phyloP scores from a whole-genome alignment of 257 asterid genomes.

The Euphrasia confusa region DNA sequence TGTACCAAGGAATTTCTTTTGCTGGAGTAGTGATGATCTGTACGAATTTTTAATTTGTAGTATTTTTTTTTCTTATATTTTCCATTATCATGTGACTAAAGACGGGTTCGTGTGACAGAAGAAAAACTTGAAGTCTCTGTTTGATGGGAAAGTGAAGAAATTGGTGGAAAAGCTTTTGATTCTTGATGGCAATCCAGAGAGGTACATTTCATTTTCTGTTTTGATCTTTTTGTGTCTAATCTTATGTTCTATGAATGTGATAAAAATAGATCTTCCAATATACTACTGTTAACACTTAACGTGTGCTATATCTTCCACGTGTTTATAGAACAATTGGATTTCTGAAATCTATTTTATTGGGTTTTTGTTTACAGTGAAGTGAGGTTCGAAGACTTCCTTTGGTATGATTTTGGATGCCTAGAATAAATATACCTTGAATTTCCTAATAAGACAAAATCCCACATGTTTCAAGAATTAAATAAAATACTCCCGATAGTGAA shows the following conservation, averaged over 20 bases:
- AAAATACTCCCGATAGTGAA: constrained; percentile 26
- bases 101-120: constrained; percentile 65
- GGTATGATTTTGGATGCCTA: constrained; percentile 42
- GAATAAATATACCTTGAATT: constrained; percentile 4
- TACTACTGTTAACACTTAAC: background rate
- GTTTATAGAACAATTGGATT: constrained; percentile 17
- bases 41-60: constrained; percentile 18
- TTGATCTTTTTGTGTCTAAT: background rate
- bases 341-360: constrained; percentile 25
- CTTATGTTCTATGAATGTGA: background rate
- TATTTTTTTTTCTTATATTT: constrained; percentile 28
- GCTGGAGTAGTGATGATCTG: constrained; percentile 11
- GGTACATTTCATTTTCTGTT: constrained; percentile 33
- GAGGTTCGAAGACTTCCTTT: constrained; percentile 82
- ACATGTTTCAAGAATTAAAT: background rate
- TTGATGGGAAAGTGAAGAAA: constrained; percentile 72
- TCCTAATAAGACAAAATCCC: constrained; percentile 7
- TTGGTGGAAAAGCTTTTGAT: constrained; percentile 64
- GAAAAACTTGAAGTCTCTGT: constrained; percentile 60
- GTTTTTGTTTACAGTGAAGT: constrained; percentile 58
- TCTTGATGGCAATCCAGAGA: constrained; percentile 52
- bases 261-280: background rate
- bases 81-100: constrained; percentile 39
- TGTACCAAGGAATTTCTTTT: too few species aligned
- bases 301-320: background rate